phyloP scores from a whole-genome alignment of 805 yeast species.

The Kazachstania kunashirensis region DNA sequence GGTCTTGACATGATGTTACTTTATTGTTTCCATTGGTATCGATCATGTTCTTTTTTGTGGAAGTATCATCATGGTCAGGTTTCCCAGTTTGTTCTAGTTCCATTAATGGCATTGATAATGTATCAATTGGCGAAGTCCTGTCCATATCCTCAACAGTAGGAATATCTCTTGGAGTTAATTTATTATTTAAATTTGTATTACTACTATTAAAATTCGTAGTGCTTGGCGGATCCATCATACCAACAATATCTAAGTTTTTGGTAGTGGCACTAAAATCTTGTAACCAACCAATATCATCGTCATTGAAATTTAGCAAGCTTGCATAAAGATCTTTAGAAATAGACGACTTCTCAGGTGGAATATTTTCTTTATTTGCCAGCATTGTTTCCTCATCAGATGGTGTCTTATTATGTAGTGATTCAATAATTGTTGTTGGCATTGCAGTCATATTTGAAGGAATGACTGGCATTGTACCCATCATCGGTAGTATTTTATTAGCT shows the following conservation, averaged over 20 bases:
- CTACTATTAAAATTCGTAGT: background rate
- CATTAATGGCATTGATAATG: slow-evolving; percentile 29
- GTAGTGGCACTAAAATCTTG: slow-evolving; percentile 15
- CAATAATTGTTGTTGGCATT: background rate
- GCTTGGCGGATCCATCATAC: background rate
- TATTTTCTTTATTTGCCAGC: slow-evolving; percentile 23
- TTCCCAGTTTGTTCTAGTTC: slow-evolving; percentile 18
- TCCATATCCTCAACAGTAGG: slow-evolving; percentile 20
- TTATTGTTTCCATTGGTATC: background rate
- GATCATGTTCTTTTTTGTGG: slow-evolving; percentile 1
- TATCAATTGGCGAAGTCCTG: slow-evolving; percentile 26
- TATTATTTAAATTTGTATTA: background rate
- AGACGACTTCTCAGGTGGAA: slow-evolving; percentile 14
- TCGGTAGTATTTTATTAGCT: slow-evolving; percentile 1
- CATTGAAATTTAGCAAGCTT: slow-evolving; percentile 14
- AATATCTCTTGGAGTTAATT: slow-evolving; percentile 5
- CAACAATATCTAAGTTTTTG: background rate
- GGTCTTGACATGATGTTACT: slow-evolving; percentile 23
- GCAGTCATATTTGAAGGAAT: background rate
- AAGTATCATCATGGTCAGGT: background rate
- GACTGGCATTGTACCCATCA: slow-evolving; percentile 5
- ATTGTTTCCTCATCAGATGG: background rate
- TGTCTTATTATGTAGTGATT: background rate
- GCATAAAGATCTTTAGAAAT: slow-evolving; percentile 7
- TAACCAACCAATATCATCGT: slow-evolving; percentile 20